Conservation (phyloP, 2,329 filamentous ascomycete species). For the Trichoderma asperellum region DNA sequence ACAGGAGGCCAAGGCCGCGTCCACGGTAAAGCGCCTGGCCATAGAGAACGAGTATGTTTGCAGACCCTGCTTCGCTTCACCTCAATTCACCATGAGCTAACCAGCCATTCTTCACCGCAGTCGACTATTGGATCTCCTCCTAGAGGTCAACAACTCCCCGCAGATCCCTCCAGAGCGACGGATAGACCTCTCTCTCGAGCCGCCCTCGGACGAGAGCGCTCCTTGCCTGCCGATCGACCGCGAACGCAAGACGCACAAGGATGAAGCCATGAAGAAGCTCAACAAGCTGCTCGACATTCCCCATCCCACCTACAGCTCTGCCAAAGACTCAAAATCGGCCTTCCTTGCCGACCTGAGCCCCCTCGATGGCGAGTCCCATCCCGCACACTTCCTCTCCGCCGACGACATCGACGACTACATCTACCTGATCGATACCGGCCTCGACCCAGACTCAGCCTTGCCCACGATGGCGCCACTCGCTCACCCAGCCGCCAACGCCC, state of each 20-base stretch:
- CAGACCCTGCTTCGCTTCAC: constrained; percentile 12
- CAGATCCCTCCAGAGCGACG: constrained; percentile 77
- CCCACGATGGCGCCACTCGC: constrained; percentile 57
- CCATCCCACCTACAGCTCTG: constrained; percentile 55
- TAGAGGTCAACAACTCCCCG: constrained; percentile 84
- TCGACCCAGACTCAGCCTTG: constrained; percentile 51
- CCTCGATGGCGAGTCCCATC: constrained; percentile 57
- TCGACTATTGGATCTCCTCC: constrained; percentile 82
- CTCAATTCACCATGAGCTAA: not conserved
- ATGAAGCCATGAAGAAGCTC: constrained; percentile 53
- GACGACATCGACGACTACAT: constrained; percentile 77
- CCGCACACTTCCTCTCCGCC: constrained; percentile 68
- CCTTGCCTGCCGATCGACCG: constrained; percentile 40
- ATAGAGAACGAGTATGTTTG: constrained; percentile 85
- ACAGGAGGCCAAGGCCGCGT: constrained; percentile 78
- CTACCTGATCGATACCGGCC: constrained; percentile 61
- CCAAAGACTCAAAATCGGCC: constrained; percentile 66
- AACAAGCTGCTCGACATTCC: constrained; percentile 56
- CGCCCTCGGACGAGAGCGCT: constrained; percentile 48
- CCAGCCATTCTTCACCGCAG: constrained; percentile 49
- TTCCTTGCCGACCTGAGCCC: constrained; percentile 54
- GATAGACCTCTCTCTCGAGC: constrained; percentile 67
- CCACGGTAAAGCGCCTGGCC: constrained; percentile 79
- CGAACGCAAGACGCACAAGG: constrained; percentile 46
- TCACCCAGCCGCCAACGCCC: constrained; percentile 43